Percentiles rank a stretch among this genome's conserved stretches.
phyloP scores from a whole-genome alignment of 1,139 yeast genomes.

The Spencermartinsiella ligniputridi region DNA sequence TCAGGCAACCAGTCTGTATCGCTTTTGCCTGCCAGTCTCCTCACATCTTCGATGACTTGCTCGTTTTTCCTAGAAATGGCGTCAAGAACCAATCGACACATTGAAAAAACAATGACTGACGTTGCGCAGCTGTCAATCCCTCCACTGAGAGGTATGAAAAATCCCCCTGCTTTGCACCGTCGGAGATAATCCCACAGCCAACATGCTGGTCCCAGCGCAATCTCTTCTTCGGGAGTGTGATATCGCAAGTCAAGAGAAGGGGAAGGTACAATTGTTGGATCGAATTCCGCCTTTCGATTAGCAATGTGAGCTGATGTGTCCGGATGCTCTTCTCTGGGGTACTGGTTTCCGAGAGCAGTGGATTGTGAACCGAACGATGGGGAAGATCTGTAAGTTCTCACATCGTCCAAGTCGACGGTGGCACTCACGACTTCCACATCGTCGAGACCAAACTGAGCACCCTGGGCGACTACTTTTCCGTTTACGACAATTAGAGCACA shows the following conservation, averaged over 20 bases:
- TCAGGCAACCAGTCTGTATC: conserved; percentile 59
- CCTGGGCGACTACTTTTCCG: conserved; percentile 90
- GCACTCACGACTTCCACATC: conserved; percentile 95
- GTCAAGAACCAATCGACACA: conserved; percentile 79
- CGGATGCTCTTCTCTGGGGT: conserved; percentile 55
- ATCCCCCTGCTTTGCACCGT: conserved; percentile 86
- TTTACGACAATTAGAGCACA: conserved; percentile 91
- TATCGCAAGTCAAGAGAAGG: conserved; percentile 46
- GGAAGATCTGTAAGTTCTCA: conserved; percentile 70
- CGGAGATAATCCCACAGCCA: conserved; percentile 98
- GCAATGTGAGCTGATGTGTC: conserved; percentile 16
- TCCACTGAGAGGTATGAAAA: conserved; percentile 88
- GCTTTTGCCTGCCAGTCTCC: conserved; percentile 51
- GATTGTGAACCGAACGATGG: conserved; percentile 72
- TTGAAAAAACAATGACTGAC: conserved; percentile 86
- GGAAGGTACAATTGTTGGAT: conserved; percentile 64
- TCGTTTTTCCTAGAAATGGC: conserved; percentile 62
- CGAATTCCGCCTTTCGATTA: conserved; percentile 44
- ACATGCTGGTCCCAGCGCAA: conserved; percentile 97
- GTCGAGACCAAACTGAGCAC: conserved; percentile 76
- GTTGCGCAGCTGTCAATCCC: conserved; percentile 99
- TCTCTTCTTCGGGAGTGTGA: conserved; percentile 89
- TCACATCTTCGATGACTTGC: conserved; percentile 73
- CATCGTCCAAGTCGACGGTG: conserved; percentile 88
- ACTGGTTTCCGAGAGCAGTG: conserved; percentile 43